Base-by-base conservation (phyloP, 176 grass and related monocot genomes). In the Carex cristatella region DNA sequence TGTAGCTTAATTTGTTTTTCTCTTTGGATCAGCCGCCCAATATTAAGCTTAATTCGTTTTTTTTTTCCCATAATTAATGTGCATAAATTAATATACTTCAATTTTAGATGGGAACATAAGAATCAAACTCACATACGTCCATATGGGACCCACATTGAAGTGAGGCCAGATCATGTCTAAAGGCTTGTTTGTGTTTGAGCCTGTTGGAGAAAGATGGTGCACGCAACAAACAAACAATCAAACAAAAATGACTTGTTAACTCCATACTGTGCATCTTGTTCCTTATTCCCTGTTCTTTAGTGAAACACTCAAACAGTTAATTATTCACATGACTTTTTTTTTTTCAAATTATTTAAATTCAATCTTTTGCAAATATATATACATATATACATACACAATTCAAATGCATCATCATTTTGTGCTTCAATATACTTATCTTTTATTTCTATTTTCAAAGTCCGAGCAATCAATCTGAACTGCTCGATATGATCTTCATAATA, bases 191-290 rank as follows among this genome's bases (percentile, higher is more conserved):
- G 48, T 74, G 64, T 33, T 35, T 51, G 48, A 32, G 28, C 1
- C 40, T 72, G 72, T 55, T 76, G 72, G 48, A 31, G 72, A 55
- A 76, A 76, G 46, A 76, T 6, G 72, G 32, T 55, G 46, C 48
- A 76, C 72, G 14, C 48, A 14, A 54, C 40, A 30, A 54, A 55
- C 48, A 49, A 76, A 46, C 48, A 51, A 51, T 2, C 48, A 51
- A 51, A 10, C 48, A 51, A 51, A 54, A 4, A 4, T 15, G 46
- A 54, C 46, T 76, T 55, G 44, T 54, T 31, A 69, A 42, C 67
- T 16, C 67, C 67, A 69, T 69, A 19, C 72, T 76, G 7, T 76
- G 44, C 46, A 54, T 55, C 23, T 76, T 76, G 72, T 76, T 76
- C 49, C 48, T 32, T 76, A 19, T 76, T 76, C 72, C 72, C 46